Evolutionary conservation across 2,329 filamentous ascomycete species (phyloP).

Genomic region (Cytospora piceae): DNA sequence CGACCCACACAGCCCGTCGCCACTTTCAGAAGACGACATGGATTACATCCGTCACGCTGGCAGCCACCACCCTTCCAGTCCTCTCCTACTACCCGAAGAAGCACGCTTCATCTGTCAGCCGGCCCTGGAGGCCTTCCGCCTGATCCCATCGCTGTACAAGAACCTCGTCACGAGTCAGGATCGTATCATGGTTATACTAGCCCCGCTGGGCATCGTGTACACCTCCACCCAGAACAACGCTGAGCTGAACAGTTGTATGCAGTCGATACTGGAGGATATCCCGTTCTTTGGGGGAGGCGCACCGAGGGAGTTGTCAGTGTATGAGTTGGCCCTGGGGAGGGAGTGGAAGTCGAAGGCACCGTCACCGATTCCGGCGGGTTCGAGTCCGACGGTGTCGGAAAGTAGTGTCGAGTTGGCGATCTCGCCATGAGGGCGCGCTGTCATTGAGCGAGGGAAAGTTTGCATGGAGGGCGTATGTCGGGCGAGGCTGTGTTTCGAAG

Average conservation of each 20-base stretch:
- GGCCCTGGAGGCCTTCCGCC: slow-evolving; percentile 30
- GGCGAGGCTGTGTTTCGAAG: neutral
- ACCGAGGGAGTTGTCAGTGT: slow-evolving; percentile 21
- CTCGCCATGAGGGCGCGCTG: neutral
- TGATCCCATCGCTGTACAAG: slow-evolving; percentile 30
- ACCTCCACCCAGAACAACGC: slow-evolving; percentile 23
- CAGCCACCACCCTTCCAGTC: slow-evolving; percentile 7
- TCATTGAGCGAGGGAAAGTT: neutral
- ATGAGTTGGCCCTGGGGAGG: slow-evolving; percentile 22
- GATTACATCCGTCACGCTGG: slow-evolving; percentile 12
- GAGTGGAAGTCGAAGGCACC: slow-evolving; percentile 20
- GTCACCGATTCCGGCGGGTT: slow-evolving; percentile 15
- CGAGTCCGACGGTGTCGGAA: slow-evolving; percentile 23
- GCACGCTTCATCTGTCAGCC: slow-evolving; percentile 28
- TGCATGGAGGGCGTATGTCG: neutral
- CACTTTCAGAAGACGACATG: slow-evolving; percentile 8
- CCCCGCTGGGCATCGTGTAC: slow-evolving; percentile 30
- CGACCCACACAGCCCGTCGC: slow-evolving; percentile 17
- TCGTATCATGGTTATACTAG: slow-evolving; percentile 30
- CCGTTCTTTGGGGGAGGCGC: slow-evolving; percentile 26
- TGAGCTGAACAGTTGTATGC: slow-evolving; percentile 28
- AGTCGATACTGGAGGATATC: slow-evolving; percentile 29
- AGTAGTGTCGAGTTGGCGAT: slow-evolving; percentile 18
- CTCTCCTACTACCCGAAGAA: slow-evolving; percentile 25
- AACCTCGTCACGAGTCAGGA: slow-evolving; percentile 29